Base-by-base conservation (phyloP, 108 stramenopile genomes). In the Skeletonema grethae region DNA sequence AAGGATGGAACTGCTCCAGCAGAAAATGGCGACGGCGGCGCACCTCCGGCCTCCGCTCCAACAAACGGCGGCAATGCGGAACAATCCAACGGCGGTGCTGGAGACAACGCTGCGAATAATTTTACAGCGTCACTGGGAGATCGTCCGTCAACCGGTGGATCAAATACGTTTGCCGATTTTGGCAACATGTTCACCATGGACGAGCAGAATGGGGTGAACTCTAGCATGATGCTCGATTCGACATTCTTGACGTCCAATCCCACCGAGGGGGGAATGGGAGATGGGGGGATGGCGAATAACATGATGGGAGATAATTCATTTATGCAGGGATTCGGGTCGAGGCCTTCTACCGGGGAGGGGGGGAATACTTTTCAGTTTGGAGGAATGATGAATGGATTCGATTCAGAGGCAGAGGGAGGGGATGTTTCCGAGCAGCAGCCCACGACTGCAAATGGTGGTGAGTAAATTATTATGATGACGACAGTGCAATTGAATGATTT, bases 401-500 rank as follows among this genome's bases (percentile, higher is more conserved):
- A 53, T 53, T 53, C 50, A 7, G 50, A 24, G 50, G 50, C 50
- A 7, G 50, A 24, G 50, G 50, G 50, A n/a, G 50, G 15, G 50
- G 50, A 53, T 53, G 18, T 16, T 7, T 6, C 22, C n/a, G 50
- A 53, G 50, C 22, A 53, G 50, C 50, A 8, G 20, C 18, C 22
- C 50, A 53, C 50, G 50, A 53, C 50, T 53, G 50, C 50, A n/a
- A 53, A 53, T 53, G 50, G 6, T 53, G 50, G 50, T 53, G 50
- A 53, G 50, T 53, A 22, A 53, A 53, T n/a, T 22, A 53, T 24
- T 0, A 53, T 22, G 16, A 53, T 53, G 35, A 24, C 7, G 35
- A 35, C 36, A 28, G 25, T 22, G 7, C 18, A 7, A 16, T 12
- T 10, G 45, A 29, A 45, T 48, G 32, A 7, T 59, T 22, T 45